Base-by-base conservation (phyloP, 106 monocot genomes). In the Acorus gramineus region DNA sequence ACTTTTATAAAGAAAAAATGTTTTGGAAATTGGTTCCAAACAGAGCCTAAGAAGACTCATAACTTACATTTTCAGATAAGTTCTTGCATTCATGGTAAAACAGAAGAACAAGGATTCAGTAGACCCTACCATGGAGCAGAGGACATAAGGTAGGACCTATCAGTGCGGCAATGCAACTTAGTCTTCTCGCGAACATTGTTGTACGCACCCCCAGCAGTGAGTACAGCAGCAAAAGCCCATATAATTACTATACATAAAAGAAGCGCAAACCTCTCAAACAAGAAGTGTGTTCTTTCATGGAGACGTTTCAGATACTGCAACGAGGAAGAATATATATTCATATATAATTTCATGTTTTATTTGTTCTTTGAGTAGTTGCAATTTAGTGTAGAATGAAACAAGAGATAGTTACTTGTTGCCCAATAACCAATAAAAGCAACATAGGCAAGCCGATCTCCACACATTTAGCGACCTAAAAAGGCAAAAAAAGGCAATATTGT, bases 391-490 rank as follows among this genome's bases (percentile, higher is more conserved):
- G 28, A 28, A 28, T 28, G 28, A 28, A 28, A 28, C 50, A 54
- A 44, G 52, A 47, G 47, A 10, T 44, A 13, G 14, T 65, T 73
- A 84, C 90, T 64, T 90, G 90, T 54, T 86, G 90, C 44, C 71
- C 49, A 5, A 78, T 42, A 42, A 89, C 80, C 45, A 80, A 65
- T 14, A 90, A 63, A 63, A 95, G 76, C 57, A 95, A 75, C 94
- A 95, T 90, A 5, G 90, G 94, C 61, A 95, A 58, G 53, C 94
- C 94, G 64, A 95, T 82, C 78, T 95, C 94, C 66, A 95, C 94
- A 70, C 94, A 95, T 74, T 95, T 90, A 50, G 76, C 94, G 42
- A 95, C 75, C 94, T 95, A 55, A 11, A 64, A 43, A 12, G 58
- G 7, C 11, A 48, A 8, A 45, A 62, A 45, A 49, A n/a, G 44